These are phyloP conservation scores for Dothidotthia symphoricarpi DNA, from an alignment of 2,329 filamentous ascomycete genomes.

Conservation along the genomic window DNA sequence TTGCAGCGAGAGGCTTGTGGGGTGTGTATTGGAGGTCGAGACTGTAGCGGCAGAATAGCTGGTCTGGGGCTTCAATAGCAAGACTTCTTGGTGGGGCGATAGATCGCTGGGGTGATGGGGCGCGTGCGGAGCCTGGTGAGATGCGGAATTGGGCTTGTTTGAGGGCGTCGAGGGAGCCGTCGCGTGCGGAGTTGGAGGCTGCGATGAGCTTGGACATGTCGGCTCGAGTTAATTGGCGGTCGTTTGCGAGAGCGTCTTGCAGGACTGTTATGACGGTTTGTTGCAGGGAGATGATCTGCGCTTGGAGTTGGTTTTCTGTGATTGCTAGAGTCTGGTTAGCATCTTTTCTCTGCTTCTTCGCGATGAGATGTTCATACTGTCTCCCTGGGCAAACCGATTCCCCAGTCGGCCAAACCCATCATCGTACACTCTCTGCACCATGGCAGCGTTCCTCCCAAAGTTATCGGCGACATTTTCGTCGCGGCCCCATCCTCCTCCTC, in stretches of 20 bases:
- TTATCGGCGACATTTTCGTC: constrained; percentile 34
- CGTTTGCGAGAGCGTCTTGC: constrained; percentile 45
- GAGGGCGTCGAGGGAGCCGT: constrained; percentile 42
- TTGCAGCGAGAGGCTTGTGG: constrained; percentile 29
- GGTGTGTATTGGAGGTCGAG: constrained; percentile 34
- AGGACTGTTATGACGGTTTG: constrained; percentile 47
- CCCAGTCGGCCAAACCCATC: constrained; percentile 40
- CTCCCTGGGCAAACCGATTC: constrained; percentile 40
- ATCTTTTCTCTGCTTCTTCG: background rate
- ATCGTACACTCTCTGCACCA: constrained; percentile 41
- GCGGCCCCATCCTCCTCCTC: background rate
- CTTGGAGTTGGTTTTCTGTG: constrained; percentile 45
- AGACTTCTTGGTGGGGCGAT: constrained; percentile 27
- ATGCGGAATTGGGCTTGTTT: constrained; percentile 38
- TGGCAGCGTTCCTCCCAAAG: constrained; percentile 33
- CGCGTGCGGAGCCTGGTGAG: constrained; percentile 12
- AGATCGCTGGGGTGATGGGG: constrained; percentile 20
- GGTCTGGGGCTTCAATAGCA: constrained; percentile 19
- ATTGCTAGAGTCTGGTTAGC: constrained; percentile 29
- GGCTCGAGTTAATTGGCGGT: constrained; percentile 39
- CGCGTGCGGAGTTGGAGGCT: constrained; percentile 44
- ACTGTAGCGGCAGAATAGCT: constrained; percentile 38
- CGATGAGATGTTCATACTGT: constrained; percentile 39
- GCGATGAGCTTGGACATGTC: constrained; percentile 43
- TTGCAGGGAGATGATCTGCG: constrained; percentile 45